Evolutionary conservation across 768 basidiomycete genomes (phyloP).

Genomic region (Mycena alexandri): DNA sequence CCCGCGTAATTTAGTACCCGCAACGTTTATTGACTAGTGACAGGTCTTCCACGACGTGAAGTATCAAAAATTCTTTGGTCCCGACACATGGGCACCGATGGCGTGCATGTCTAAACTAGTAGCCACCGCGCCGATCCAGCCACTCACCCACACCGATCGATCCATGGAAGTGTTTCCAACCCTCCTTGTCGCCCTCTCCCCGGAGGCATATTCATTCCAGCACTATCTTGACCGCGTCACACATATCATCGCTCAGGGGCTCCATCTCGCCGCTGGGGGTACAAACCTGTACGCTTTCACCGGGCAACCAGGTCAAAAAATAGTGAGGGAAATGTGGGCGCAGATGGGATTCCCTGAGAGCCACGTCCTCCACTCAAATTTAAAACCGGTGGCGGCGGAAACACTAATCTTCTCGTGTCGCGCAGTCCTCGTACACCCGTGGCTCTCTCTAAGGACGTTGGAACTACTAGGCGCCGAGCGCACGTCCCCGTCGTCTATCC

Average conservation of each 20-base stretch:
- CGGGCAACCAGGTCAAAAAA: neutral
- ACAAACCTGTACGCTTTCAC: conserved; percentile 19
- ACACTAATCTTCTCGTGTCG: conserved; percentile 32
- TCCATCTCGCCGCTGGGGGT: conserved; percentile 14
- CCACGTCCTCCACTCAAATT: conserved; percentile 14
- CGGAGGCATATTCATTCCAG: conserved; percentile 35
- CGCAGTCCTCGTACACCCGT: conserved; percentile 30
- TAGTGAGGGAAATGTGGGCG: conserved; percentile 28
- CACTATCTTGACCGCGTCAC: conserved; percentile 36
- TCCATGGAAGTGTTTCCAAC: neutral
- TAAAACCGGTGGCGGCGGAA: neutral
- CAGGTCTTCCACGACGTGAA: conserved; percentile 31
- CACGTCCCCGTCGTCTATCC: neutral
- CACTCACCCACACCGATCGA: neutral
- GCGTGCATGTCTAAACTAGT: conserved; percentile 30
- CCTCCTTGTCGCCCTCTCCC: conserved; percentile 21
- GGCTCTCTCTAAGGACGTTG: conserved; percentile 31
- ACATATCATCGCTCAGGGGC: conserved; percentile 28
- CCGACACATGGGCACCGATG: conserved; percentile 21
- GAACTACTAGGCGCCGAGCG: conserved; percentile 19
- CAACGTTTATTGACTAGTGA: no score
- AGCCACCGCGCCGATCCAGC: conserved; percentile 23
- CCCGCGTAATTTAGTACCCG: no score
- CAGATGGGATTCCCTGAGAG: conserved; percentile 19
- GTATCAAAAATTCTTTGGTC: conserved; percentile 8